phyloP scores from a whole-genome alignment of 116 monocot genomes.

The Phalaenopsis hybrid region DNA sequence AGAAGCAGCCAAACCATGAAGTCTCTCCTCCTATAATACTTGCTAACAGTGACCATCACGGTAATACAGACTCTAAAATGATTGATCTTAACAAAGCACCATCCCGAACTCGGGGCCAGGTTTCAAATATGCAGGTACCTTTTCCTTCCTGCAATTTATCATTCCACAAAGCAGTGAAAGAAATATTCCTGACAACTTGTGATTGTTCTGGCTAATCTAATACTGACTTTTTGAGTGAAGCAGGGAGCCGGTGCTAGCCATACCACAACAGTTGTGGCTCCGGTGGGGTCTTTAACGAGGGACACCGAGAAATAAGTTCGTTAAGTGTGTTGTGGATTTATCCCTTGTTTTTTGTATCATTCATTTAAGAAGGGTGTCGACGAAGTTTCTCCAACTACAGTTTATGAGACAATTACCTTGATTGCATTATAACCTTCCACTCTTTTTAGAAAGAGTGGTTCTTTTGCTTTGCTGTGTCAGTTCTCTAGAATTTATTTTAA shows the following conservation, averaged over 20 bases:
- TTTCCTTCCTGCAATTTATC: background rate
- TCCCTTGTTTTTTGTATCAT: too few relatives aligned
- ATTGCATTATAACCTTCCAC: too few relatives aligned
- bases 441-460: too few relatives aligned
- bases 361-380: too few relatives aligned
- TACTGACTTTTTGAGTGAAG: background rate
- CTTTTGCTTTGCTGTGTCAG: too few relatives aligned
- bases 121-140: conserved; percentile 41
- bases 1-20: conserved; percentile 31
- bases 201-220: too few relatives aligned
- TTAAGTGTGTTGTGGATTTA: too few relatives aligned
- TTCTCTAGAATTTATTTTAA: too few relatives aligned
- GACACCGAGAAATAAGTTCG: conserved; percentile 9
- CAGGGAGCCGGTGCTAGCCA: conserved; percentile 13
- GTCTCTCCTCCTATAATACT: conserved; percentile 16
- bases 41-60: conserved; percentile 20
- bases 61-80: conserved; percentile 45
- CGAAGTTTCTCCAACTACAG: too few relatives aligned
- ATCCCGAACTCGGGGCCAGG: conserved; percentile 40
- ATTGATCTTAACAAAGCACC: conserved; percentile 85
- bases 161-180: too few relatives aligned
- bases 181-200: too few relatives aligned
- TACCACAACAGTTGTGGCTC: conserved; percentile 34
- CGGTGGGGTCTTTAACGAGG: conserved; percentile 20
- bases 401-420: too few relatives aligned